Evolutionary conservation across 2,329 filamentous ascomycete genomes (phyloP).

Genomic region (Coniochaeta pulveracea): DNA sequence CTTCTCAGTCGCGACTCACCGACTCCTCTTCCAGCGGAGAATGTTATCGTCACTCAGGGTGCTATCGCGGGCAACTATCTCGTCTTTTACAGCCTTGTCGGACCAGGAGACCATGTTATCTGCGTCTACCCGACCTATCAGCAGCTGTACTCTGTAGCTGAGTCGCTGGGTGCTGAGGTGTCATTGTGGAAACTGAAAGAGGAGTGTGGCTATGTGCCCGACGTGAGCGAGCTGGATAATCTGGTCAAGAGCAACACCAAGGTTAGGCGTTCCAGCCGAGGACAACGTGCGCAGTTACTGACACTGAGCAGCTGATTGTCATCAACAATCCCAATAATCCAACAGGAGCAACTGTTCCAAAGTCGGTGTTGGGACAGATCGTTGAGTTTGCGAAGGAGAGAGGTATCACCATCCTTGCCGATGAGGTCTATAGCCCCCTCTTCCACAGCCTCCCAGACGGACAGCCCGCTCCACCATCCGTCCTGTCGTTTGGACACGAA

Average conservation of each 20-base stretch:
- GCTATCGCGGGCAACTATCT: slow-evolving; percentile 80
- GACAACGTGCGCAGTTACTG: slow-evolving; percentile 29
- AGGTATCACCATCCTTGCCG: slow-evolving; percentile 56
- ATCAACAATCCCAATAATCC: slow-evolving; percentile 74
- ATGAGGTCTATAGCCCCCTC: slow-evolving; percentile 77
- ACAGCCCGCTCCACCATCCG: slow-evolving; percentile 50
- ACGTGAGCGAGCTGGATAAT: slow-evolving; percentile 51
- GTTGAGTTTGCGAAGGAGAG: slow-evolving; percentile 51
- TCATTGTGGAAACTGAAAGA: slow-evolving; percentile 62
- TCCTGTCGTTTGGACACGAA: slow-evolving; percentile 60
- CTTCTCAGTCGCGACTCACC: slow-evolving; percentile 46
- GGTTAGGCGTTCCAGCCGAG: slow-evolving; percentile 38
- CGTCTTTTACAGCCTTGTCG: slow-evolving; percentile 61
- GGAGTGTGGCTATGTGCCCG: slow-evolving; percentile 54
- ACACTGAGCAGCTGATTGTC: slow-evolving; percentile 30
- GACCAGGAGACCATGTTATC: slow-evolving; percentile 69
- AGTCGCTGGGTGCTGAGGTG: slow-evolving; percentile 64
- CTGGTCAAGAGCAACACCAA: slow-evolving; percentile 62
- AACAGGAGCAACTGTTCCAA: slow-evolving; percentile 59
- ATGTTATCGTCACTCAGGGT: slow-evolving; percentile 67
- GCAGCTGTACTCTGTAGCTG: slow-evolving; percentile 67
- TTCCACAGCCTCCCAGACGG: slow-evolving; percentile 53
- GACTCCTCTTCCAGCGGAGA: slow-evolving; percentile 35
- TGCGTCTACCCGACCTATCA: slow-evolving; percentile 84
- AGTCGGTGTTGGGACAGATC: slow-evolving; percentile 46